phyloP scores from a whole-genome alignment of 1,284 basidiomycete species.

The Ustilago trichophora region DNA sequence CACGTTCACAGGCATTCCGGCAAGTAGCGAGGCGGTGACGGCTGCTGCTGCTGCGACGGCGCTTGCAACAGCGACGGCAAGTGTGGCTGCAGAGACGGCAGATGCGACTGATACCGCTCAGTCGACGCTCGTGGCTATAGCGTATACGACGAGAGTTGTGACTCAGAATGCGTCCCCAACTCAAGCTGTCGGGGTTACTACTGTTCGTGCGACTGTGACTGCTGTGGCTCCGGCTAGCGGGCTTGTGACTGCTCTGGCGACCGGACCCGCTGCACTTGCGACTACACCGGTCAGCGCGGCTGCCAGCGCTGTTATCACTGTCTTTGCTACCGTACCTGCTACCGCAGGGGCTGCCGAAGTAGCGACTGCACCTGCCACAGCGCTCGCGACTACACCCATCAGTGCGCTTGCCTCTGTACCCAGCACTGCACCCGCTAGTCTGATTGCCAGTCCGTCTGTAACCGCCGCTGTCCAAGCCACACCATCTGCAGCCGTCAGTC shows the following conservation, averaged over 20 bases:
- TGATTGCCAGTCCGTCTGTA: neutral
- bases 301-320: neutral
- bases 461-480: neutral
- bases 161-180: neutral
- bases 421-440: too few relatives aligned
- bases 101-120: neutral
- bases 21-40: too few relatives aligned
- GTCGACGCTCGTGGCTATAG: neutral
- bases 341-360: too few relatives aligned
- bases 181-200: too few relatives aligned
- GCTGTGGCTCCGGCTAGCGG: too few relatives aligned
- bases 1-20: constrained; percentile 15
- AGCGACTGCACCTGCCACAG: too few relatives aligned
- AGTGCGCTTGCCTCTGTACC: too few relatives aligned
- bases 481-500: neutral
- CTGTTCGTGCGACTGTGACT: too few relatives aligned
- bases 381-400: too few relatives aligned
- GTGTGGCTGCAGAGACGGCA: neutral
- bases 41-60: too few relatives aligned
- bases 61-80: neutral
- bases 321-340: neutral
- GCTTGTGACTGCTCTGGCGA: too few relatives aligned
- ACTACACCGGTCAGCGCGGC: neutral
- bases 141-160: neutral
- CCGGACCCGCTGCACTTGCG: neutral